phyloP scores from a whole-genome alignment of 164 flowering plant species.

The Tetracentron sinense region DNA sequence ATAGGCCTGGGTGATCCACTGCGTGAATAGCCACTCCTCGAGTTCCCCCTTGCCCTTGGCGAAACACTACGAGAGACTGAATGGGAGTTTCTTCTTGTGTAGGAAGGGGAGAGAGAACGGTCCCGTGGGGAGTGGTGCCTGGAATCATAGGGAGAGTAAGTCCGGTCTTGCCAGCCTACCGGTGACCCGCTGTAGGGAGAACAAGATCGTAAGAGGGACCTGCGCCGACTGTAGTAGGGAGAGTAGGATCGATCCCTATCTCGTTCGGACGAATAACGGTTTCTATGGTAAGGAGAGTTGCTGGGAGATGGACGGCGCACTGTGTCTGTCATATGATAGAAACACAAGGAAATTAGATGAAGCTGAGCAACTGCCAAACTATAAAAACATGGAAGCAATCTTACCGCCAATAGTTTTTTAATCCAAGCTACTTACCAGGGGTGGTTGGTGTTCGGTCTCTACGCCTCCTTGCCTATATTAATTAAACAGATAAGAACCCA shows the following conservation, averaged over 20 bases:
- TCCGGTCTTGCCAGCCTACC: constrained; percentile 22
- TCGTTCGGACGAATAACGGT: no score
- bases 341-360: no score
- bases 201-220: constrained; percentile 32
- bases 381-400: no score
- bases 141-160: constrained; percentile 19
- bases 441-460: no score
- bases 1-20: constrained; percentile 13
- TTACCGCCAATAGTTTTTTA: no score
- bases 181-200: constrained; percentile 45
- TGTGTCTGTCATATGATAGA: no score
- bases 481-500: no score
- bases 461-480: no score
- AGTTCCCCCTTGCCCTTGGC: constrained; percentile 9
- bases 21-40: constrained; percentile 17
- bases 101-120: constrained; percentile 3
- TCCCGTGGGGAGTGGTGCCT: constrained; percentile 24
- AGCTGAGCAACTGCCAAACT: no score
- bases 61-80: constrained; percentile 23
- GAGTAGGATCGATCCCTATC: constrained; percentile 36
- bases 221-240: constrained; percentile 20
- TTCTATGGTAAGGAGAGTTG: no score
- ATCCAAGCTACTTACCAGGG: no score
- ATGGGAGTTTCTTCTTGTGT: constrained; percentile 22
- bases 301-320: no score